Base-by-base conservation (phyloP, 352 stramenopile species). In the Globisporangium acanthophoron region DNA sequence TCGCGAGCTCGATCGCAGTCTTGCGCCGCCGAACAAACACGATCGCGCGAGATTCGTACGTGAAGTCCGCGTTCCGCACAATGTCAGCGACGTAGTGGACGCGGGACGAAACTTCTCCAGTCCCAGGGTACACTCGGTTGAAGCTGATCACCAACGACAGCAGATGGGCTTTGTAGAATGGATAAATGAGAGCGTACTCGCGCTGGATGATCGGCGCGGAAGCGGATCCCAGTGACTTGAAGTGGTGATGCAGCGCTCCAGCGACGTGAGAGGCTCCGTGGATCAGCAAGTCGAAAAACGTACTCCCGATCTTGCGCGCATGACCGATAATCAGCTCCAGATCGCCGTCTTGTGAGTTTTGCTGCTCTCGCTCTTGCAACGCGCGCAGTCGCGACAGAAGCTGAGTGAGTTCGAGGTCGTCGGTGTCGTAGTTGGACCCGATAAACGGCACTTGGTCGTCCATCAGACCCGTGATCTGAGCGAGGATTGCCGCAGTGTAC, bases 1-100 rank as follows among this genome's bases (percentile, higher is more conserved):
- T 84, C 3, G 79, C 80, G 2, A 93, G 70, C 47, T 75, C 51
- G 58, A 87, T 78, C 1, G 83, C 83, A n/a, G 74, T 91, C 59
- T 78, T 80, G 18, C 83, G 74, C 8, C 76, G 73, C 7, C 72
- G 70, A 9, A 93, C 79, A 71, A 93, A 93, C 27, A 93, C 80
- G 51, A 93, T 93, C 16, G 76, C 80, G 21, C 83, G 75, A 4
- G 77, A 88, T 27, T 85, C 70, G 37, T 80, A 56, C n/a, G 70
- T 70, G 47, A 87, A 85, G 3, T 74, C 61, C 2, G 71, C 67
- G 4, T 69, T 50, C 11, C 60, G 52, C 21, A 90, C 81, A 20
- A 76, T 73, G 0, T 77, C 45, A 8, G 71, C 80, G 4, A 92
- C 67, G 27, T 73, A 58, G 51, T 70, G 67, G 12, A 92, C 83